These are phyloP conservation scores for Annulohypoxylon bovei DNA, from an alignment of 495 filamentous ascomycete species.

Conservation along the genomic window DNA sequence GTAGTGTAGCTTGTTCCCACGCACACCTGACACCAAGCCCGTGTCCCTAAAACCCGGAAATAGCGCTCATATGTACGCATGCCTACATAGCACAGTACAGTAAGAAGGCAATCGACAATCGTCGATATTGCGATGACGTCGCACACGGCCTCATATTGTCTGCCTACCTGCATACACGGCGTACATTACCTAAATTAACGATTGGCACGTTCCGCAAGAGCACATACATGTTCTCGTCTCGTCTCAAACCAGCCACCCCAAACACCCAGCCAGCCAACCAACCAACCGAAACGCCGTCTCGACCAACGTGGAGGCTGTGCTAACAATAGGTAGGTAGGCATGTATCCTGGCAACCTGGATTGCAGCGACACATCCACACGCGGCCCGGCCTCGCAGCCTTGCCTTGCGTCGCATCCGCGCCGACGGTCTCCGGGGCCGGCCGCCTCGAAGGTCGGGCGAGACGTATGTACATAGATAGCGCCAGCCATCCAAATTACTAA, in stretches of 20 bases:
- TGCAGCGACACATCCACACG: not conserved
- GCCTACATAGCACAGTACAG: not conserved
- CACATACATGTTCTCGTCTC: no score
- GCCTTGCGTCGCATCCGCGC: conserved; percentile 1
- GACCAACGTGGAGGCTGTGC: conserved; percentile 7
- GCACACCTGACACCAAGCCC: not conserved
- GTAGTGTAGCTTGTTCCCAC: not conserved
- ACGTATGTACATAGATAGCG: no score
- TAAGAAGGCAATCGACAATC: not conserved
- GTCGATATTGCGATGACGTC: not conserved
- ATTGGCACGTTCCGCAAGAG: no score
- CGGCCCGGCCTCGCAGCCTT: conserved; percentile 17
- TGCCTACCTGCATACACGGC: not conserved
- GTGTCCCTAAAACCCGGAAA: not conserved
- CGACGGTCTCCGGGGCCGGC: conserved; percentile 13
- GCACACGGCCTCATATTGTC: not conserved
- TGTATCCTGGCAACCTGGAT: no score
- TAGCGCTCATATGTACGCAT: not conserved
- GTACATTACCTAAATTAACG: no score
- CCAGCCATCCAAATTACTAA: no score
- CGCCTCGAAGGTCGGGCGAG: not conserved
- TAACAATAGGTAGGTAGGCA: no score
- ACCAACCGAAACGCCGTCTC: not conserved
- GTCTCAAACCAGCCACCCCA: no score
- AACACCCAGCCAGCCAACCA: not conserved